Percentiles rank a stretch among this genome's conserved stretches.
phyloP scores from a whole-genome alignment of 2,329 filamentous ascomycete genomes.

The Colletotrichum karsti region DNA sequence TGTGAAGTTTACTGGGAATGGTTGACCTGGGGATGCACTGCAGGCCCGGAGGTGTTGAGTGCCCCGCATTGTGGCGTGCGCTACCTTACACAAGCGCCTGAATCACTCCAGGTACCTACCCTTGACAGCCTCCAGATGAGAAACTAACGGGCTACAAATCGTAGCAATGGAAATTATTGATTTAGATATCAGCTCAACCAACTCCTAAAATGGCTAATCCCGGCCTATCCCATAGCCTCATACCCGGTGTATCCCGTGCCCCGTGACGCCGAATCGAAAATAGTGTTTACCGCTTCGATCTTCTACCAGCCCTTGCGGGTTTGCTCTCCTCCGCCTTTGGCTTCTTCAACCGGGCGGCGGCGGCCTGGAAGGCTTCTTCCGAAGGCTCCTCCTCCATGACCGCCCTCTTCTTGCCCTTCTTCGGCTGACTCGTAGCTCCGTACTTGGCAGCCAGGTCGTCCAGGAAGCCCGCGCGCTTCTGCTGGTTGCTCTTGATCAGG shows the following conservation, averaged over 20 bases:
- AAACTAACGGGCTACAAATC: no score
- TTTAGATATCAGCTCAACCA: not conserved
- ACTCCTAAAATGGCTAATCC: constrained; percentile 22
- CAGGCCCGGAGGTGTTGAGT: not conserved
- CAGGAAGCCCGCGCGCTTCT: constrained; percentile 71
- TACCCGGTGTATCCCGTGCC: not conserved
- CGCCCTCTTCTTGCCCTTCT: constrained; percentile 63
- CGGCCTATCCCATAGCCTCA: constrained; percentile 2
- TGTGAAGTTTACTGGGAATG: not conserved
- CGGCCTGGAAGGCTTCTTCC: constrained; percentile 68
- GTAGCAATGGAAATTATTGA: not conserved
- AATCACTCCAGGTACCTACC: not conserved
- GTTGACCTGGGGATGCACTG: constrained; percentile 20
- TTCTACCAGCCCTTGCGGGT: constrained; percentile 1
- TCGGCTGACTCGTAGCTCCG: constrained; percentile 51
- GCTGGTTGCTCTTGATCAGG: constrained; percentile 77
- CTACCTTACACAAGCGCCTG: not conserved
- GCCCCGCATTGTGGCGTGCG: constrained; percentile 20
- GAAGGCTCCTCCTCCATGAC: constrained; percentile 71
- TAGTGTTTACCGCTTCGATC: constrained; percentile 2
- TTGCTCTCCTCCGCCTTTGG: constrained; percentile 34
- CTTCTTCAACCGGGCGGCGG: constrained; percentile 58
- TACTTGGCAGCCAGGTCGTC: constrained; percentile 84
- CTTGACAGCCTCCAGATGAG: not conserved
- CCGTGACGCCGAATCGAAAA: constrained; percentile 13